These are phyloP conservation scores for Penicillium arizonense DNA, from an alignment of 495 filamentous ascomycete species.

Conservation along the genomic window DNA sequence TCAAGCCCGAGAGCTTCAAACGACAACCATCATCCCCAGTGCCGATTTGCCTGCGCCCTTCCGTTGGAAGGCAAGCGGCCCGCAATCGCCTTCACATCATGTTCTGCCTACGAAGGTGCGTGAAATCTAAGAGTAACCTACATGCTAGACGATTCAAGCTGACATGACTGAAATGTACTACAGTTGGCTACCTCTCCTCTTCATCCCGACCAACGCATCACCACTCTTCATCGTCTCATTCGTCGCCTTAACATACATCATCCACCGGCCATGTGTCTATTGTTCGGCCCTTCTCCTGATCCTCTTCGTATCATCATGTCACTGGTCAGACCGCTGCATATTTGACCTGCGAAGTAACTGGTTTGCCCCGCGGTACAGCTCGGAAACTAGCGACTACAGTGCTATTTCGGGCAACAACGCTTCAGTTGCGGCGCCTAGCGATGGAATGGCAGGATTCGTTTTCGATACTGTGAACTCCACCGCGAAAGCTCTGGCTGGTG, in stretches of 20 bases:
- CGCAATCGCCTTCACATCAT: slow-evolving; percentile 39
- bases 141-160: neutral
- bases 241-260: slow-evolving; percentile 84
- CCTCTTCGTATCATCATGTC: slow-evolving; percentile 84
- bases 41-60: neutral
- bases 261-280: slow-evolving; percentile 88
- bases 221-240: slow-evolving; percentile 87
- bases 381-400: slow-evolving; percentile 20
- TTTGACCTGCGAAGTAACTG: slow-evolving; percentile 81
- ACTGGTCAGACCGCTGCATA: slow-evolving; percentile 89
- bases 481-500: slow-evolving; percentile 61
- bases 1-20: neutral
- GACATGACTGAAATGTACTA: slow-evolving; percentile 39
- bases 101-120: slow-evolving; percentile 83
- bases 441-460: slow-evolving; percentile 49
- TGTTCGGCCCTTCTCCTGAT: slow-evolving; percentile 86
- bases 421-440: slow-evolving; percentile 18
- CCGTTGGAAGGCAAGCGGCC: slow-evolving; percentile 1
- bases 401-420: slow-evolving; percentile 18
- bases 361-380: slow-evolving; percentile 66
- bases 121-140: neutral
- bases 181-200: slow-evolving; percentile 45
- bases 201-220: slow-evolving; percentile 67
- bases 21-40: neutral
- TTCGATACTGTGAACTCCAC: slow-evolving; percentile 67